phyloP scores from a whole-genome alignment of 78 protist genomes.

The Dictyostelium brefeldianum region DNA sequence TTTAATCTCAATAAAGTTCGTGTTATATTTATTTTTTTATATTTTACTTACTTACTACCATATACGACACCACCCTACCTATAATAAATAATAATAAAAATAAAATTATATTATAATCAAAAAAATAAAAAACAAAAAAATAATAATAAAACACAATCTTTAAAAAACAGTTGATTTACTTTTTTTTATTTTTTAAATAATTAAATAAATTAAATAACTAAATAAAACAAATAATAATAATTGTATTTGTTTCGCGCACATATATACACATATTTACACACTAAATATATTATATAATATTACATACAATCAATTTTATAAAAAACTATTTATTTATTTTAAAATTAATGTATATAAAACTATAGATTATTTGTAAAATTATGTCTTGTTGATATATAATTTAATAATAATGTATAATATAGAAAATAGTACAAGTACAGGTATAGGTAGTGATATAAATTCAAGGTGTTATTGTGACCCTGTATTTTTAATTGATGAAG shows the following conservation, averaged over 20 bases:
- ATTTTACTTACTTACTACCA: background rate
- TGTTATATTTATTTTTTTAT: background rate
- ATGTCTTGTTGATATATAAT: too few species aligned
- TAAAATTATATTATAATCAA: background rate
- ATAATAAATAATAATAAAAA: background rate
- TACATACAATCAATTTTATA: background rate
- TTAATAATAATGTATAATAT: background rate
- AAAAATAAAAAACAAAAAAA: background rate
- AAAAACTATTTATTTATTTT: background rate
- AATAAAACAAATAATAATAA: background rate
- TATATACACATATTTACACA: background rate
- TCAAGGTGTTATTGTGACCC: conserved; percentile 72
- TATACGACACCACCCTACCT: background rate
- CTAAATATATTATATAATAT: background rate
- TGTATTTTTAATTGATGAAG: conserved; percentile 7
- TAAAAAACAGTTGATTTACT: conserved; percentile 4
- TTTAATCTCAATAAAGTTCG: background rate
- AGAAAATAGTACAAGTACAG: background rate
- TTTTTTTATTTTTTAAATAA: background rate
- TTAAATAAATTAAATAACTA: background rate
- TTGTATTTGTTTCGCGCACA: background rate
- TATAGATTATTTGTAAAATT: background rate
- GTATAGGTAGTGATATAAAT: too few species aligned
- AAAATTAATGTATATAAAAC: background rate
- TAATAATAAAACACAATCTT: conserved; percentile 10